These are phyloP conservation scores for Xanthoconium purpureum DNA, from an alignment of 768 basidiomycete genomes.

Conservation along the genomic window DNA sequence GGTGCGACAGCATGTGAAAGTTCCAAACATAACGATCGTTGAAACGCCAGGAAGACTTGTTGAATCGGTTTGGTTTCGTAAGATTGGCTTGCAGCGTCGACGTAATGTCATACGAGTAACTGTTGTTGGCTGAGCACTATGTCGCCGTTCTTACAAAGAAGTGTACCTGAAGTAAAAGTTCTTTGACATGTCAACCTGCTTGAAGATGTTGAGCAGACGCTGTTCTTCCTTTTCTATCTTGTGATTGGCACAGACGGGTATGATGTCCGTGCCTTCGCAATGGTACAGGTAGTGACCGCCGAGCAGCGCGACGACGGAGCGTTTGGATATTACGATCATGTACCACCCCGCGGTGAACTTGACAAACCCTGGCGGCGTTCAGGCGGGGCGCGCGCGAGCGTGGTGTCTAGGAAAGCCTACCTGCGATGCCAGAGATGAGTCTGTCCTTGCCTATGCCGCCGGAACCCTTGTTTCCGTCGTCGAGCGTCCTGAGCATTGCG, in stretches of 20 bases:
- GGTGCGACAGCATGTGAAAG: slow-evolving; percentile 73
- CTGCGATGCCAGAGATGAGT: slow-evolving; percentile 81
- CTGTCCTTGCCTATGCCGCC: slow-evolving; percentile 82
- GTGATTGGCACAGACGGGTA: slow-evolving; percentile 73
- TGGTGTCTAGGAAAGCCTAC: slow-evolving; percentile 35
- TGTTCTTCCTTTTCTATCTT: slow-evolving; percentile 91
- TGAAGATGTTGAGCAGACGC: slow-evolving; percentile 85
- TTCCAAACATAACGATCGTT: slow-evolving; percentile 96
- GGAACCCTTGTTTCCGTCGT: slow-evolving; percentile 86
- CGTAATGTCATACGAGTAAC: slow-evolving; percentile 95
- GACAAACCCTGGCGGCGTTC: slow-evolving; percentile 63
- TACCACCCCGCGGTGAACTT: slow-evolving; percentile 96
- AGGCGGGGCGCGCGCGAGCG: too few species aligned
- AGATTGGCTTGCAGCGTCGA: slow-evolving; percentile 95
- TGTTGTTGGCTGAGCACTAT: slow-evolving; percentile 28
- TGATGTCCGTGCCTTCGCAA: slow-evolving; percentile 85
- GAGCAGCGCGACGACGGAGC: slow-evolving; percentile 87
- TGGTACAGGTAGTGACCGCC: slow-evolving; percentile 97
- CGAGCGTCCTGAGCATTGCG: slow-evolving; percentile 89
- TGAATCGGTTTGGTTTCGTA: slow-evolving; percentile 50
- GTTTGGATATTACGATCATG: slow-evolving; percentile 85
- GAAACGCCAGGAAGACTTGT: slow-evolving; percentile 56
- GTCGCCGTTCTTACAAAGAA: neutral
- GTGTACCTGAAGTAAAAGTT: slow-evolving; percentile 95
- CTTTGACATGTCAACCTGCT: slow-evolving; percentile 97